phyloP scores from a whole-genome alignment of 768 basidiomycete species.

The Lactifluus pinguis region DNA sequence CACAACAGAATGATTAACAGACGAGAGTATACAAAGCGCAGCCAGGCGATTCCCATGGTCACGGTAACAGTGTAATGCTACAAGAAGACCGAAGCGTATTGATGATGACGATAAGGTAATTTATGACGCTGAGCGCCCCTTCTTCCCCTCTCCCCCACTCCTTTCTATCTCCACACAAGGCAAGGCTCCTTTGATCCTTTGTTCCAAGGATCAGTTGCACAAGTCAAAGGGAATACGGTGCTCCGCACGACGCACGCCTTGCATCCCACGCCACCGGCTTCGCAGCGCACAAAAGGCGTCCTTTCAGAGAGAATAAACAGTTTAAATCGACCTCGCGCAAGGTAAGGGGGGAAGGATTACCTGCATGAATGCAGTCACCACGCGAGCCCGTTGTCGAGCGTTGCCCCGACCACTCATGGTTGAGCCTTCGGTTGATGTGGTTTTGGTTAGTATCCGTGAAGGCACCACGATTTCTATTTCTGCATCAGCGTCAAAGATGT shows the following conservation, averaged over 20 bases:
- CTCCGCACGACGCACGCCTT: constrained; percentile 5
- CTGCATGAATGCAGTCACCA: constrained; percentile 5
- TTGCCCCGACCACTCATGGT: neutral
- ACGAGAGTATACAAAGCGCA: neutral
- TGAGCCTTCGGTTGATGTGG: neutral
- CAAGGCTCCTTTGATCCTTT: neutral
- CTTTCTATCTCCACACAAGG: neutral
- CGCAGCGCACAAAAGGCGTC: constrained; percentile 5
- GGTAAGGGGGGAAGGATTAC: neutral
- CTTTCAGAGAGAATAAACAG: neutral
- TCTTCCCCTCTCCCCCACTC: neutral
- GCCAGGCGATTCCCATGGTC: neutral
- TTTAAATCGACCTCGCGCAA: neutral
- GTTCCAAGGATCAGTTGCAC: constrained; percentile 2
- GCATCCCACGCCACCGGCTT: constrained; percentile 1
- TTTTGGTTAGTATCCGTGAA: constrained; percentile 3
- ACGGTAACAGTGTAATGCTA: constrained; percentile 3
- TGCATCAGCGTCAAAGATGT: constrained; percentile 15
- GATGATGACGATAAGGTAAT: neutral
- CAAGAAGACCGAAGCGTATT: neutral
- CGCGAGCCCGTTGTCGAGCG: neutral
- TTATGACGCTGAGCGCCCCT: neutral
- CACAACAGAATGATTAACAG: neutral
- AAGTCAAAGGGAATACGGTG: constrained; percentile 11
- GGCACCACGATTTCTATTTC: constrained; percentile 19